Evolutionary conservation across 2,329 filamentous ascomycete species (phyloP).

Genomic region (Graphium sp.): DNA sequence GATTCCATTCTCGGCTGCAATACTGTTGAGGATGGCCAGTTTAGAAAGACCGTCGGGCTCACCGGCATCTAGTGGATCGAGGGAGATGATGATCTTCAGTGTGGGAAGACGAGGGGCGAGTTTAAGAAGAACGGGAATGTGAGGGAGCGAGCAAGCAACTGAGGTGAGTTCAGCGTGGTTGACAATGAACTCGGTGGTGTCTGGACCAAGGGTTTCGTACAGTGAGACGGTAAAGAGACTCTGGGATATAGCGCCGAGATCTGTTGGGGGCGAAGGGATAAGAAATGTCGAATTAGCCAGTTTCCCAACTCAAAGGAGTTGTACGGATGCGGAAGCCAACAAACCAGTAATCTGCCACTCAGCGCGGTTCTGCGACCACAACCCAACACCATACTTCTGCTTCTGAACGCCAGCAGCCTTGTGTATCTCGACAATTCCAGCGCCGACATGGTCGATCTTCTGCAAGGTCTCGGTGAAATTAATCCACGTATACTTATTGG

Average conservation of each 20-base stretch:
- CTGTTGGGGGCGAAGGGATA: slow-evolving; percentile 20
- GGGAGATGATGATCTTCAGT: slow-evolving; percentile 73
- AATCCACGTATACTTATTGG: slow-evolving; percentile 65
- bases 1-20: slow-evolving; percentile 61
- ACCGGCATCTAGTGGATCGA: slow-evolving; percentile 69
- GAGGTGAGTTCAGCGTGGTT: slow-evolving; percentile 68
- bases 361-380: slow-evolving; percentile 74
- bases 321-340: slow-evolving; percentile 4
- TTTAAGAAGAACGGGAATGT: slow-evolving; percentile 69
- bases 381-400: slow-evolving; percentile 55
- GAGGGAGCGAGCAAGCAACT: slow-evolving; percentile 63
- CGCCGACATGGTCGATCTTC: slow-evolving; percentile 70
- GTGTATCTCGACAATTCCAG: slow-evolving; percentile 71
- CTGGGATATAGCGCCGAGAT: slow-evolving; percentile 77
- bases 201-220: slow-evolving; percentile 87
- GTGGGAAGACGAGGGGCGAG: slow-evolving; percentile 58
- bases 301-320: too few species aligned
- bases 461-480: slow-evolving; percentile 65
- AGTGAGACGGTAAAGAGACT: slow-evolving; percentile 80
- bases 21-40: slow-evolving; percentile 53
- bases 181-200: slow-evolving; percentile 88
- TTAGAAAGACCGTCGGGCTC: slow-evolving; percentile 69
- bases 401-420: slow-evolving; percentile 47
- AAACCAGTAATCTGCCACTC: slow-evolving; percentile 74
- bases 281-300: neutral